These are phyloP conservation scores for Cryptococcus sp. DNA, from an alignment of 1,284 basidiomycete species.

Conservation along the genomic window DNA sequence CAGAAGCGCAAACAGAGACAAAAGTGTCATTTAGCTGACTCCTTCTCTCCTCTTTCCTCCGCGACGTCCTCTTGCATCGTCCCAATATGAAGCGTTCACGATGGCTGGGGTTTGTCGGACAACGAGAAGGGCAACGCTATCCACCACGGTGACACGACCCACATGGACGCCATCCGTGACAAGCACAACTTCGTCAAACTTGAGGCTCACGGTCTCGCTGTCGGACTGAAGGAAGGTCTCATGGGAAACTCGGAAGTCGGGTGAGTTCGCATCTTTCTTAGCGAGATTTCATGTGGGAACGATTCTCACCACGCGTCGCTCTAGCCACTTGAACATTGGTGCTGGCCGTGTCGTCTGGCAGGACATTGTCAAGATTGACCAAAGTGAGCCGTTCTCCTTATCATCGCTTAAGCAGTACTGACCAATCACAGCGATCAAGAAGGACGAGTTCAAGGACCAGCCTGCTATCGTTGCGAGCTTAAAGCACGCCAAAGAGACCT, in stretches of 20 bases:
- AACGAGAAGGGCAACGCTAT: slow-evolving; percentile 83
- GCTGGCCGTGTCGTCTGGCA: slow-evolving; percentile 93
- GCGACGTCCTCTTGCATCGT: not conserved
- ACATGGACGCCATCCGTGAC: slow-evolving; percentile 82
- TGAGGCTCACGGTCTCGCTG: slow-evolving; percentile 80
- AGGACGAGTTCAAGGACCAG: slow-evolving; percentile 79
- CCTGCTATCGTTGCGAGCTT: slow-evolving; percentile 69
- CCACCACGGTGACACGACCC: slow-evolving; percentile 73
- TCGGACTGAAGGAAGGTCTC: slow-evolving; percentile 83
- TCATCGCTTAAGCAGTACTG: not conserved
- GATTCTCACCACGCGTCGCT: not conserved
- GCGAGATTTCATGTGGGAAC: not conserved
- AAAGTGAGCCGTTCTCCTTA: slow-evolving; percentile 49
- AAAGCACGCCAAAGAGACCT: slow-evolving; percentile 74
- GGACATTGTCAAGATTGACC: slow-evolving; percentile 89
- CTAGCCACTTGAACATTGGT: slow-evolving; percentile 85
- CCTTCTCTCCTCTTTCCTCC: not conserved
- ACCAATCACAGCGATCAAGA: slow-evolving; percentile 67
- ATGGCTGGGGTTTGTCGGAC: slow-evolving; percentile 82
- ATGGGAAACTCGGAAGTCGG: slow-evolving; percentile 97
- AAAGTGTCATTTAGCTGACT: not conserved
- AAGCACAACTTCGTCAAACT: slow-evolving; percentile 72
- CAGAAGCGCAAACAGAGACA: too few relatives aligned
- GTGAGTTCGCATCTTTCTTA: slow-evolving; percentile 53
- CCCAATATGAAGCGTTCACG: slow-evolving; percentile 69